Conservation (phyloP, 1,139 yeast genomes). For the Yamadazyma dushanensis region DNA sequence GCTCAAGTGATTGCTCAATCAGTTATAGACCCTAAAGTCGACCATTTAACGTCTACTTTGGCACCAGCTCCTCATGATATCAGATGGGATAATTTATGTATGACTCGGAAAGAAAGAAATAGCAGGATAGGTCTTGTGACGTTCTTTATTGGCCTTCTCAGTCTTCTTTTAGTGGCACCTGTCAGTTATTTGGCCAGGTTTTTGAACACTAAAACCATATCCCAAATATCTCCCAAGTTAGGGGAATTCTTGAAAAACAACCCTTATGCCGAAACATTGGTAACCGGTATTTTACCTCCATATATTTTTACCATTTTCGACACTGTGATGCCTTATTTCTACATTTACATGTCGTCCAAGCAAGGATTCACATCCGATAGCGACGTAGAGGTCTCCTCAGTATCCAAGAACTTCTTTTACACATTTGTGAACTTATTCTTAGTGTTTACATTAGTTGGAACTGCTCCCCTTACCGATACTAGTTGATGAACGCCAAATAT, state of each 20-base stretch:
- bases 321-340: conserved; percentile 71
- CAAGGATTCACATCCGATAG: conserved; percentile 82
- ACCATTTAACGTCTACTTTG: conserved; percentile 66
- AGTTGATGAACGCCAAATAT: conserved; percentile 77
- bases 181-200: conserved; percentile 73
- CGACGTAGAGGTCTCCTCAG: conserved; percentile 76
- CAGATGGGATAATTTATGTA: conserved; percentile 72
- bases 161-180: conserved; percentile 70
- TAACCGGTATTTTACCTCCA: conserved; percentile 79
- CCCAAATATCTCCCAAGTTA: conserved; percentile 69
- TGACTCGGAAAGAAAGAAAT: conserved; percentile 58
- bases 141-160: conserved; percentile 58
- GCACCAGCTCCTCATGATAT: conserved; percentile 92
- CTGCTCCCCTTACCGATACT: conserved; percentile 66
- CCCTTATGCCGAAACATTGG: conserved; percentile 58
- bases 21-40: conserved; percentile 75
- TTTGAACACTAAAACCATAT: conserved; percentile 65
- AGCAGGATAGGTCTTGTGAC: conserved; percentile 64
- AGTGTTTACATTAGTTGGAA: conserved; percentile 80
- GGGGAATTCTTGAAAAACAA: conserved; percentile 62
- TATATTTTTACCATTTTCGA: conserved; percentile 74
- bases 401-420: conserved; percentile 80
- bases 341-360: conserved; percentile 61
- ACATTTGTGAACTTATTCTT: conserved; percentile 82
- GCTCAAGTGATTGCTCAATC: conserved; percentile 94